Evolutionary conservation across 768 basidiomycete genomes (phyloP).

Genomic region (Mrakia frigida): DNA sequence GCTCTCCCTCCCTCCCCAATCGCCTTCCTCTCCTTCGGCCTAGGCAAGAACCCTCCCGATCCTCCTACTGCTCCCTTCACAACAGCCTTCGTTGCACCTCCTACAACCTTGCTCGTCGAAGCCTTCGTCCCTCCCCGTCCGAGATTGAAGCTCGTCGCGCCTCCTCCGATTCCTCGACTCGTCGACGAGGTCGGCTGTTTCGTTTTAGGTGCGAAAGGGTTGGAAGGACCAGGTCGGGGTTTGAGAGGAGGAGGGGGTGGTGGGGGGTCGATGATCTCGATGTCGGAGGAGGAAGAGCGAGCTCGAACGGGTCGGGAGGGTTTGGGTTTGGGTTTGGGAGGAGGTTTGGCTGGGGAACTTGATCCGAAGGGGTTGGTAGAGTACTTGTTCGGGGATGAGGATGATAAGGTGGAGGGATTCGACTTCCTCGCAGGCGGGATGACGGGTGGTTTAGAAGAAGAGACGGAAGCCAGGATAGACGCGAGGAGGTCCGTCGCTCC

Average conservation of each 20-base stretch:
- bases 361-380: not conserved
- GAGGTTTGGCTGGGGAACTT: not conserved
- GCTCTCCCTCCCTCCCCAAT: not conserved
- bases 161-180: too few species aligned
- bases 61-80: not conserved
- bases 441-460: not conserved
- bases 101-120: not conserved
- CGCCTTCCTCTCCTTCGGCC: not conserved
- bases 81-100: not conserved
- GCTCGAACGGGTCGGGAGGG: not conserved
- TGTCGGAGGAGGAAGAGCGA: too few species aligned
- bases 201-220: not conserved
- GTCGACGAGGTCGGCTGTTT: not conserved
- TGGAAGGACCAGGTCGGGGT: not conserved
- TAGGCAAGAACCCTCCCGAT: not conserved
- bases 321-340: not conserved
- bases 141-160: too few species aligned
- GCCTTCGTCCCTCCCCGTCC: not conserved
- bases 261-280: not conserved
- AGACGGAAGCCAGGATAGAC: not conserved
- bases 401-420: not conserved
- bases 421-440: not conserved
- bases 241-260: not conserved
- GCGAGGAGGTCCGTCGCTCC: not conserved
- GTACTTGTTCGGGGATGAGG: not conserved